phyloP scores from a whole-genome alignment of 495 filamentous ascomycete species.

The Penicillium angulare region DNA sequence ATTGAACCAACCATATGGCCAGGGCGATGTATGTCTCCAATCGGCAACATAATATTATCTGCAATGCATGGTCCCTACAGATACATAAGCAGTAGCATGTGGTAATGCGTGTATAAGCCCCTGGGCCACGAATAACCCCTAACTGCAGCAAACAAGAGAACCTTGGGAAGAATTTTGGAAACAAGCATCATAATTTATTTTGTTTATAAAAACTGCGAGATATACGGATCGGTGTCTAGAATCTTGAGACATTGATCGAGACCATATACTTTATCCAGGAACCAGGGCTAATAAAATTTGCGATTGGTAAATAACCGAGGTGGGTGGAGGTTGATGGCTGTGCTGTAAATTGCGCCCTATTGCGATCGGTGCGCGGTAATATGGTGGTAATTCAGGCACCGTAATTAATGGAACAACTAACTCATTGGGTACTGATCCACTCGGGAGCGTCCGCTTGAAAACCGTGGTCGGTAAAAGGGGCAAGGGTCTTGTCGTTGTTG shows the following conservation, averaged over 20 bases:
- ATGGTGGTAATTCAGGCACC: neutral
- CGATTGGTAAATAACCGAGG: neutral
- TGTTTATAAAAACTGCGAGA: no score
- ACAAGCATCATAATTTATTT: no score
- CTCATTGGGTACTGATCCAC: slow-evolving; percentile 4
- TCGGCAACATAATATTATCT: no score
- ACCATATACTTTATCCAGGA: neutral
- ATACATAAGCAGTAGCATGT: no score
- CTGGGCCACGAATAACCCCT: no score
- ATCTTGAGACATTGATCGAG: neutral
- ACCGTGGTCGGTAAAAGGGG: slow-evolving; percentile 1
- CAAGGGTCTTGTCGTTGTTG: neutral
- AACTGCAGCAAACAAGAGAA: no score
- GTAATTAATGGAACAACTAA: neutral
- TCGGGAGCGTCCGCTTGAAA: slow-evolving; percentile 13
- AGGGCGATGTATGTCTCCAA: no score
- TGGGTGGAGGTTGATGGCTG: no score
- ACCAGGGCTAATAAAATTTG: neutral
- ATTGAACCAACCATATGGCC: no score
- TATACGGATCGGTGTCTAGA: neutral
- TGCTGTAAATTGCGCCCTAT: neutral
- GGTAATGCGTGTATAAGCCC: no score
- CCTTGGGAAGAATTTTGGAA: neutral
- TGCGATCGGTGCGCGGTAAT: neutral
- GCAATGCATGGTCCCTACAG: no score